Evolutionary conservation across 768 basidiomycete species (phyloP), one percentile per base, ranked within the genome.

Genomic region (Lyophyllum shimeji): DNA sequence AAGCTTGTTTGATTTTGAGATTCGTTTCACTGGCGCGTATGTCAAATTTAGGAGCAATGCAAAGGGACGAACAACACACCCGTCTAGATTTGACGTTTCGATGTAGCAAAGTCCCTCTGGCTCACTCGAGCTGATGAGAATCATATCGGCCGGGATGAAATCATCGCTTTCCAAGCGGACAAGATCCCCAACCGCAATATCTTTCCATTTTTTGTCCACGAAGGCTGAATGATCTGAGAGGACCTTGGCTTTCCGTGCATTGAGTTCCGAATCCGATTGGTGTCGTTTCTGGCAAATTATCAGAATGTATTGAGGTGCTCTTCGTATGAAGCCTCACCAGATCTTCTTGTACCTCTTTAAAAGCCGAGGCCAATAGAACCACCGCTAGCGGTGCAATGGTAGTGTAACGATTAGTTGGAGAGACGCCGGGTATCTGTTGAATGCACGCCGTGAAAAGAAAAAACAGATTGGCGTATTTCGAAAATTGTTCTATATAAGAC

Each of bases 81-180:
- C 97, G 65, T 99, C 97, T 24, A 99, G 80, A 69, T 99, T 99
- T 7, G 92, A 90, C 0, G 97, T 99, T 71, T 99, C 97, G 59
- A 98, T 93, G 68, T 98, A 99, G 62, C 96, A 98, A 45, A 98
- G 76, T 0, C 97, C 95, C 68, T 99, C 97, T 0, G 97, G 97
- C 69, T 99, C 97, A 68, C 90, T 93, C 12, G 91, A 93, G 57
- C 85, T 86, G 51, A 98, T 61, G 47, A 98, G 76, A 1, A 98
- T 68, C 72, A 97, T 79, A 72, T 99, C 97, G 11, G 97, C 97
- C 0, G 96, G 95, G 59, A 98, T 98, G 71, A 93, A 96, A 52
- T 95, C 90, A 71, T 99, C 83, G 58, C 84, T 90, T 64, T 97
- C 92, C 55, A 98, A 65, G 4, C 97, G 88, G 46, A 98, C 84